A percentile compares a stretch with the other conserved stretches of the same genome.
phyloP scores from a whole-genome alignment of 257 asterid species.

The Jasminum sambac region DNA sequence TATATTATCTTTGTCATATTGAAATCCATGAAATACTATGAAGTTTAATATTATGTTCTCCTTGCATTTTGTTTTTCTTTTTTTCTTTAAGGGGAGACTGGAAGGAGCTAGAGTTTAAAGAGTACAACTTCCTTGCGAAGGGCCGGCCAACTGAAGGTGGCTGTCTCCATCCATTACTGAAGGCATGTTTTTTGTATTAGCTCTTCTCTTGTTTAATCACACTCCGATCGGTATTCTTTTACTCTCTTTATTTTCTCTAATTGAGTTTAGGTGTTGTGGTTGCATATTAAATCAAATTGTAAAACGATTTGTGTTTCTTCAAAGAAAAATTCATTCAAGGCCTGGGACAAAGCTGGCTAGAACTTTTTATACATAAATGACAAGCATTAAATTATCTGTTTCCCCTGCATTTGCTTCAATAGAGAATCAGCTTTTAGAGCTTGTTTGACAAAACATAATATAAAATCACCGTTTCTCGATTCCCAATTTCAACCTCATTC shows the following conservation, averaged over 20 bases:
- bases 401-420: not conserved
- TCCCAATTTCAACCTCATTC: too few species aligned
- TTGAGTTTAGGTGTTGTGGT: not conserved
- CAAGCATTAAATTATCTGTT: not conserved
- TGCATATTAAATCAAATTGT: slow-evolving; percentile 10
- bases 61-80: slow-evolving; percentile 19
- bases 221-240: slow-evolving; percentile 1
- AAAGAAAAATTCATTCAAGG: not conserved
- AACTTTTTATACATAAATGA: not conserved
- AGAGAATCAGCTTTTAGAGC: not conserved
- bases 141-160: slow-evolving; percentile 98
- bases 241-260: not conserved
- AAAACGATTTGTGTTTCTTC: not conserved
- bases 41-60: not conserved
- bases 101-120: slow-evolving; percentile 89
- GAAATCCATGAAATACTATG: not conserved
- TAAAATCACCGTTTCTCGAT: too few species aligned
- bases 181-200: slow-evolving; percentile 49
- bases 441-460: too few species aligned
- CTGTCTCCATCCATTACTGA: slow-evolving; percentile 85
- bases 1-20: not conserved
- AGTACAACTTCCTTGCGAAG: slow-evolving; percentile 90
- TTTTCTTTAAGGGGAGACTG: slow-evolving; percentile 68
- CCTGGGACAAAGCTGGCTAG: slow-evolving; percentile 12
- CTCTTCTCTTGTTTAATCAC: slow-evolving; percentile 21